Conservation (phyloP, 768 basidiomycete species). For the Kwoniella botswanensis region DNA sequence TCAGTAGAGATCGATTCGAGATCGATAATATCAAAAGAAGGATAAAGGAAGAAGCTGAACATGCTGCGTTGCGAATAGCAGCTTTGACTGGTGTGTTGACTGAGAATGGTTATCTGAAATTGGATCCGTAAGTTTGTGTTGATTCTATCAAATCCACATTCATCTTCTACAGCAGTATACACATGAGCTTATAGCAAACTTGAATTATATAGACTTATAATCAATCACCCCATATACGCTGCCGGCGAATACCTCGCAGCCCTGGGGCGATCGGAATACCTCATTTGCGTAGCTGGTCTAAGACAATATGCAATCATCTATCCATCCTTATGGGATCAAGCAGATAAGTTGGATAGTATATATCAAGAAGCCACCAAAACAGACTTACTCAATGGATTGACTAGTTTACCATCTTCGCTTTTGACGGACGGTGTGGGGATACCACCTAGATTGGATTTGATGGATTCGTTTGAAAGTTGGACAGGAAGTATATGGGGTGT, state of each 20-base stretch:
- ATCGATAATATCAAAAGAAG: conserved; percentile 58
- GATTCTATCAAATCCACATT: background rate
- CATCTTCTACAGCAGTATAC: no score
- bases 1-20: conserved; percentile 68
- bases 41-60: conserved; percentile 70
- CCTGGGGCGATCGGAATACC: conserved; percentile 79
- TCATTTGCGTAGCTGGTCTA: conserved; percentile 80
- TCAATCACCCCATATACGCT: conserved; percentile 83
- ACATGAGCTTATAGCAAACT: background rate
- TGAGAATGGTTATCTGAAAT: conserved; percentile 77
- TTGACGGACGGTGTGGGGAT: background rate
- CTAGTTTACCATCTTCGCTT: background rate
- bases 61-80: conserved; percentile 83
- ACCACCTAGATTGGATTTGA: conserved; percentile 13
- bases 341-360: conserved; percentile 65
- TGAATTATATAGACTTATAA: conserved; percentile 68
- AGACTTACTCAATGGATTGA: background rate
- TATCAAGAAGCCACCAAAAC: conserved; percentile 12
- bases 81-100: conserved; percentile 86
- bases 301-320: conserved; percentile 73
- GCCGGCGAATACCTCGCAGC: conserved; percentile 81
- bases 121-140: conserved; percentile 49
- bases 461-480: conserved; percentile 10
- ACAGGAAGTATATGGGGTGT: background rate
- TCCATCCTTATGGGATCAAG: conserved; percentile 80